Conservation (phyloP, 148 eudicot species). For the Spergularia bocconei region DNA sequence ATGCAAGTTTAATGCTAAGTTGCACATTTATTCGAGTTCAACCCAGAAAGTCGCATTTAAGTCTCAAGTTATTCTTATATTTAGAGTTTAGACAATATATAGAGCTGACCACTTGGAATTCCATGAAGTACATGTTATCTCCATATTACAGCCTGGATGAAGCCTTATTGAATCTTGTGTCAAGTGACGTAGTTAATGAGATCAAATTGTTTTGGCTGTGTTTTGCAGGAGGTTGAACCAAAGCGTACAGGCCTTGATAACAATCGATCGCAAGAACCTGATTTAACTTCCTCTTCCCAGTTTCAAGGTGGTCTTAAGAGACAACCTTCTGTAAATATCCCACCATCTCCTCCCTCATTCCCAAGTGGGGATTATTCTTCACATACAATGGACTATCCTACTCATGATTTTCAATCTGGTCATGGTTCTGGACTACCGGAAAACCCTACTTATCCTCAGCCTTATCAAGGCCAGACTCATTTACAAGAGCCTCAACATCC, state of each 20-base stretch:
- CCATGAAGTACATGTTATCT: not conserved
- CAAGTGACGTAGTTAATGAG: not conserved
- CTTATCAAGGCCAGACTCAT: constrained; percentile 53
- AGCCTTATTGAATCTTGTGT: not conserved
- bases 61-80: not conserved
- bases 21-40: not conserved
- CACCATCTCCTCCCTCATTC: constrained; percentile 45
- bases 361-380: constrained; percentile 28
- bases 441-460: constrained; percentile 47
- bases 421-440: constrained; percentile 41
- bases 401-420: constrained; percentile 48
- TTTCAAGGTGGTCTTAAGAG: constrained; percentile 36
- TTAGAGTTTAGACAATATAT: not conserved
- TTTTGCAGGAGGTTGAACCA: constrained; percentile 52
- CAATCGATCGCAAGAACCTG: constrained; percentile 37
- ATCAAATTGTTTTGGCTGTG: not conserved
- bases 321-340: constrained; percentile 35
- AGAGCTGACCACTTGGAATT: not conserved
- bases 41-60: not conserved
- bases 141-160: not conserved
- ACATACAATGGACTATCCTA: constrained; percentile 41
- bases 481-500: constrained; percentile 43
- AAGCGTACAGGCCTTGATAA: constrained; percentile 36
- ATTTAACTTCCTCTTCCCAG: constrained; percentile 44
- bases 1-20: no score